Conservation (phyloP, 345 rosid species). For the Pistacia vera region DNA sequence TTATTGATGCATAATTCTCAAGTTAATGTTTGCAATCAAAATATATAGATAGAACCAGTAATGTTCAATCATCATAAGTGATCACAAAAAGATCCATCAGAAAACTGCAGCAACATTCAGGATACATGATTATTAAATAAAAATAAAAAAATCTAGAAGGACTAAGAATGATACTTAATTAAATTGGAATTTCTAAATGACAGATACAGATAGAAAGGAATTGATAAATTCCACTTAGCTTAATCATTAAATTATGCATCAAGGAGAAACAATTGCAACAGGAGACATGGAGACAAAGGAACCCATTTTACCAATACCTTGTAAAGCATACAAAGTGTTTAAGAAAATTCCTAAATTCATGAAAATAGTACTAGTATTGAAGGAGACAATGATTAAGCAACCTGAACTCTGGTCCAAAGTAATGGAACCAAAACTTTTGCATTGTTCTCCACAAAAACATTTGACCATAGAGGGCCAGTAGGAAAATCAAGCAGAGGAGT, state of each 20-base stretch:
- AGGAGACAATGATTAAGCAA: conserved; percentile 28
- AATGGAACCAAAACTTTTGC: conserved; percentile 95
- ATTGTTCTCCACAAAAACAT: conserved; percentile 86
- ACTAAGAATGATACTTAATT: neutral
- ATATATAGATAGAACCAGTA: neutral
- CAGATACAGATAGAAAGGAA: too few relatives aligned
- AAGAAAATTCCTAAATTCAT: conserved; percentile 7
- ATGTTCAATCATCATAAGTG: neutral
- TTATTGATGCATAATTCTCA: neutral
- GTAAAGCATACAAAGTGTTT: neutral
- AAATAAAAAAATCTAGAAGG: conserved; percentile 5
- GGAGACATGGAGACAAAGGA: neutral
- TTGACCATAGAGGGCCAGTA: conserved; percentile 80
- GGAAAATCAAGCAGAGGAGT: conserved; percentile 95
- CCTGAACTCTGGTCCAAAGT: conserved; percentile 99
- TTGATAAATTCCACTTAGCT: too few relatives aligned
- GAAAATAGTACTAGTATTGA: conserved; percentile 10
- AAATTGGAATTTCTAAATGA: too few relatives aligned
- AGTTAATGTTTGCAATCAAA: conserved; percentile 3
- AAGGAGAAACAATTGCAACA: conserved; percentile 9
- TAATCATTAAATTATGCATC: neutral
- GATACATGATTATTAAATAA: conserved; percentile 6
- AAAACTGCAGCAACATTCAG: neutral
- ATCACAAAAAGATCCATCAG: neutral
- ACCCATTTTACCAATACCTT: neutral